Conservation (phyloP, 1,284 basidiomycete species). For the Sanghuangporus sanghuang region DNA sequence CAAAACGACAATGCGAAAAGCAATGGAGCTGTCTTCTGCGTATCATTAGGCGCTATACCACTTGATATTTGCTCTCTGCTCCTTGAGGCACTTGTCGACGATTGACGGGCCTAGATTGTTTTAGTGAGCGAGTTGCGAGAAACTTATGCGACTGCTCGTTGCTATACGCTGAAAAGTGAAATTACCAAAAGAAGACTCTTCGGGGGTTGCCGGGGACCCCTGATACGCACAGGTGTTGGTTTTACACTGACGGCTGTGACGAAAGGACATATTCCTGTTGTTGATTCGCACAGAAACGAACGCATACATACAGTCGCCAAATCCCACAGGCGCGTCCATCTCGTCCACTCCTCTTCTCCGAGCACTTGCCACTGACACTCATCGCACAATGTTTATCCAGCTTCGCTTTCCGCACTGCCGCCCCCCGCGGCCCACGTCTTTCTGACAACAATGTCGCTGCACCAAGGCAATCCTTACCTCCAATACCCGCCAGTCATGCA, state of each 20-base stretch:
- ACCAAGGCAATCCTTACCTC: conserved; percentile 3
- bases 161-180: too few species aligned
- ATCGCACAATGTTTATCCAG: background rate
- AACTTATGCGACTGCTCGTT: too few species aligned
- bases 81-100: too few species aligned
- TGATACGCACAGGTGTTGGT: background rate
- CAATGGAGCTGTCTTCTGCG: too few species aligned
- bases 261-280: background rate
- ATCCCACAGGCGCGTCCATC: conserved; percentile 5
- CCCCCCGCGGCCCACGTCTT: background rate
- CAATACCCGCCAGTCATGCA: conserved; percentile 6
- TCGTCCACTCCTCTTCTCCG: background rate
- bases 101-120: too few species aligned
- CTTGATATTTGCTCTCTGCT: too few species aligned
- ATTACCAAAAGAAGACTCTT: conserved; percentile 1
- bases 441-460: conserved; percentile 4
- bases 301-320: conserved; percentile 6
- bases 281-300: background rate
- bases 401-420: too few species aligned
- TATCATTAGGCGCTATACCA: too few species aligned
- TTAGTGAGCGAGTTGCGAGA: too few species aligned
- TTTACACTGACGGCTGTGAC: background rate
- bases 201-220: conserved; percentile 9
- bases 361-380: background rate
- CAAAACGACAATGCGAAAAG: too few species aligned